Percentiles rank a stretch among this genome's conserved stretches.
phyloP scores from a whole-genome alignment of 2,329 filamentous ascomycete genomes.

The Raffaelea arxii region DNA sequence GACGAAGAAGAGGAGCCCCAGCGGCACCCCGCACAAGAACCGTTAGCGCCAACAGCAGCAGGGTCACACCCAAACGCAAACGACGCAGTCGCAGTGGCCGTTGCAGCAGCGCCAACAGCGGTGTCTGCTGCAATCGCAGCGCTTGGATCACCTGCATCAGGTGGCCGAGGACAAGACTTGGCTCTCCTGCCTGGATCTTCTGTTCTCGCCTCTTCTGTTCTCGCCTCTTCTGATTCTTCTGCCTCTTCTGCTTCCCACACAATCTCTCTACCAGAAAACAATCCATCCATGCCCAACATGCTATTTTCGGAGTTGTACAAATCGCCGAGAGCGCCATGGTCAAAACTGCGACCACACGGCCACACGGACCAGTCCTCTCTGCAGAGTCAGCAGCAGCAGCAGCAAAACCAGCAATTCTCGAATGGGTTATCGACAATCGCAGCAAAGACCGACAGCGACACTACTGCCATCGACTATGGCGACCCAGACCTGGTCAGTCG shows the following conservation, averaged over 20 bases:
- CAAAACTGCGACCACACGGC: slow-evolving; percentile 40
- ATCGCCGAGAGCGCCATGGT: slow-evolving; percentile 41
- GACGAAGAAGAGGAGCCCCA: too few relatives aligned
- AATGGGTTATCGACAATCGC: slow-evolving; percentile 13
- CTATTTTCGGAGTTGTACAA: slow-evolving; percentile 52
- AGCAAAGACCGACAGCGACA: slow-evolving; percentile 9
- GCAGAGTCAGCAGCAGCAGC: slow-evolving; percentile 16
- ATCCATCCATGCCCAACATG: slow-evolving; percentile 29
- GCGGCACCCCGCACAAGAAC: too few relatives aligned
- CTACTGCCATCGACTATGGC: slow-evolving; percentile 27
- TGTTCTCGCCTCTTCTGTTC: not conserved
- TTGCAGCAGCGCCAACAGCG: too few relatives aligned
- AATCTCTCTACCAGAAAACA: too few relatives aligned
- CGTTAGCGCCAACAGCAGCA: too few relatives aligned
- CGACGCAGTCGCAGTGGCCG: too few relatives aligned
- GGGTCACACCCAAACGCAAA: too few relatives aligned
- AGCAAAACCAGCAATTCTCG: slow-evolving; percentile 13
- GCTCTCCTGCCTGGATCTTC: not conserved
- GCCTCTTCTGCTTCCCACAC: not conserved
- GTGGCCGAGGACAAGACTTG: too few relatives aligned
- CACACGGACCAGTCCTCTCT: too few relatives aligned
- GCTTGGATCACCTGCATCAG: too few relatives aligned
- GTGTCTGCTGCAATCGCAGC: too few relatives aligned
- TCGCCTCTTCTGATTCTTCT: not conserved
- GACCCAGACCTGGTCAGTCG: slow-evolving; percentile 51